phyloP scores from a whole-genome alignment of 306 rosid genomes.

The Fragaria nilgerrensis region DNA sequence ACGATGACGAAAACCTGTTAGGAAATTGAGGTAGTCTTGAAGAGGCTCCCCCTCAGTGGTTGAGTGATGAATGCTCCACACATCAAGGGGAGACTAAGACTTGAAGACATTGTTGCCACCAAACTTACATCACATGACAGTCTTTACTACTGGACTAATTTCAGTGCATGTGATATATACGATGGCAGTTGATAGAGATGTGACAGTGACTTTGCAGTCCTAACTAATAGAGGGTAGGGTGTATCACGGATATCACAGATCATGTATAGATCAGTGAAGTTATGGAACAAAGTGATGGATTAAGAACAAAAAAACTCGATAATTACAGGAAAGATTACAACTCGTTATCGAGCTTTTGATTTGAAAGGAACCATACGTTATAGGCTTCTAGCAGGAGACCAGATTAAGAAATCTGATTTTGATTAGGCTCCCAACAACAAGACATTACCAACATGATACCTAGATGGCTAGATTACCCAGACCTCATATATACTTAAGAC shows the following conservation, averaged over 20 bases:
- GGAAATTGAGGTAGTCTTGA: not conserved
- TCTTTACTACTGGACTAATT: not conserved
- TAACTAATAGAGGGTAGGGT: not conserved
- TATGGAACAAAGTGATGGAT: not conserved
- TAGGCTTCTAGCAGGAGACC: not conserved
- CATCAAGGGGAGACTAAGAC: not conserved
- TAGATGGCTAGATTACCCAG: not conserved
- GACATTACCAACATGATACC: not conserved
- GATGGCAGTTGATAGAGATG: not conserved
- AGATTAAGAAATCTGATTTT: not conserved
- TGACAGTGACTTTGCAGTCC: not conserved
- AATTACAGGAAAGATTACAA: not conserved
- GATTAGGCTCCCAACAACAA: not conserved
- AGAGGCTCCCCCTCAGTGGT: not conserved
- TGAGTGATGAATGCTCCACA: conserved; percentile 2
- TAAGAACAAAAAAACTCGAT: not conserved
- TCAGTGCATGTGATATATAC: conserved; percentile 11
- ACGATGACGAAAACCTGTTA: not conserved
- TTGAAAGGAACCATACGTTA: not conserved
- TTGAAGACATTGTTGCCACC: not conserved
- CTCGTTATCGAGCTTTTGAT: not conserved
- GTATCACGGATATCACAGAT: not conserved
- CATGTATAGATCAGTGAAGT: not conserved
- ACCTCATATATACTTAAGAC: not conserved
- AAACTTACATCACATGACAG: not conserved